Base-by-base conservation (phyloP, 768 basidiomycete genomes). In the Tulasnella sp. region DNA sequence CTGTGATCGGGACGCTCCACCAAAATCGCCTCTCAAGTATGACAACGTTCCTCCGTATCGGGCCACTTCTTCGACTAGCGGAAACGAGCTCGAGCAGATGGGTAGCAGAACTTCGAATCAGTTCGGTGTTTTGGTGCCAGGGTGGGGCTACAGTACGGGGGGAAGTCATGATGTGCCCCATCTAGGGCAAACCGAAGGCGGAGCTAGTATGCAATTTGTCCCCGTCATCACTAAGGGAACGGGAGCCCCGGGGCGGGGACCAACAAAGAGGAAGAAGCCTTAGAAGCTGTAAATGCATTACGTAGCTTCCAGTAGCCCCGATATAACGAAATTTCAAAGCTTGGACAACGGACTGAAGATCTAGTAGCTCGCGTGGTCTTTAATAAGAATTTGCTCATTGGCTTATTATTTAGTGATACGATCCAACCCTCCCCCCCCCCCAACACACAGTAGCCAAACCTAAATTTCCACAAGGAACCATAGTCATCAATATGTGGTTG, bases 91-190 rank as follows among this genome's bases (percentile, higher is more conserved):
- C 73, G 22, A 6, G 11, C 42, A 37, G 73, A 0, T 0, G 18
- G 73, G 8, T 16, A 16, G n/a, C 4, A 60, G 58, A 16, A 6
- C 7, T 31, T 74, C 73, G 42, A 74, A 74, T 20, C 73, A 74
- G 34, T 74, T 74, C 18, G 73, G 73, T 4, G 73, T 74, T 24
- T 44, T 74, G 37, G 73, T 74, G 22, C 73, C 73, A 24, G 73
- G 73, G 11, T 74, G 73, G 73, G 73, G 73, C 18, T 11, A 7
- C 42, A 11, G 73, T 40, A 24, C 18, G 34, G 42, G 40, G 2
- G 40, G 24, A 20, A 74, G 40, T 11, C 0, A 18, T 20, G 73
- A 11, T 16, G 9, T 24, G 2, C 40, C 34, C 37, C 2, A 5
- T 46, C 3, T 18, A 11, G 46, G 46, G 16, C 12, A 46, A 14